phyloP scores from a whole-genome alignment of 108 stramenopile species.

The Poteriospumella lacustris region DNA sequence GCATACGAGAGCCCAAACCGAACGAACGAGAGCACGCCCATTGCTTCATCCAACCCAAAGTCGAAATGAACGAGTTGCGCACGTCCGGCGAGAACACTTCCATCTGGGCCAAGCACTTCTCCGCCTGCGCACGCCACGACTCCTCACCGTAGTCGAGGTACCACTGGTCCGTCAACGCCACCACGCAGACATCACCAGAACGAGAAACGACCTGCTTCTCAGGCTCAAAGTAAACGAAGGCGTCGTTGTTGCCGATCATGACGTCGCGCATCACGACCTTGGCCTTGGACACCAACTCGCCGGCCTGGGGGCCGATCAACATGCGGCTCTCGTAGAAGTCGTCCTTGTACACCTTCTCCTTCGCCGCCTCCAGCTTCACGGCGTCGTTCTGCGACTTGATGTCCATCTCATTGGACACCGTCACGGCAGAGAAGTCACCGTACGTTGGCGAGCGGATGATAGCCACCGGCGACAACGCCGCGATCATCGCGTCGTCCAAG shows the following conservation, averaged over 20 bases:
- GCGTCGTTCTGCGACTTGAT: conserved; percentile 87
- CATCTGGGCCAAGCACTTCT: conserved; percentile 32
- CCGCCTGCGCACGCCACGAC: conserved; percentile 53
- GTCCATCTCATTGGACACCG: conserved; percentile 87
- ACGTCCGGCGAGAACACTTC: conserved; percentile 73
- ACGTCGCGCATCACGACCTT: conserved; percentile 83
- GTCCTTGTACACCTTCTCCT: conserved; percentile 86
- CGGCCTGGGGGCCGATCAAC: conserved; percentile 74
- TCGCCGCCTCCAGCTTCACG: conserved; percentile 84
- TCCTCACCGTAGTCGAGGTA: conserved; percentile 95
- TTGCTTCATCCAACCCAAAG: conserved; percentile 89
- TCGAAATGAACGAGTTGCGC: conserved; percentile 70
- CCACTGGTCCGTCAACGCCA: conserved; percentile 98
- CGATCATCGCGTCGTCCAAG: conserved; percentile 85
- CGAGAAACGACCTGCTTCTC: conserved; percentile 83
- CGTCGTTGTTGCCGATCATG: conserved; percentile 82
- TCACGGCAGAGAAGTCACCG: conserved; percentile 62
- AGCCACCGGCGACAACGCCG: conserved; percentile 84
- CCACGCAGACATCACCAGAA: conserved; percentile 94
- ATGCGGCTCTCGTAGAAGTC: conserved; percentile 94
- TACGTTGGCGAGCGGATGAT: conserved; percentile 69
- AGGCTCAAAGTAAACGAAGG: conserved; percentile 89
- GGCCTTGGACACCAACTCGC: conserved; percentile 89
- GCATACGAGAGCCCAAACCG: conserved; percentile 87
- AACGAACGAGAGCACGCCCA: conserved; percentile 97